Percentiles rank a stretch among this genome's conserved stretches.
phyloP scores from a whole-genome alignment of 2,329 filamentous ascomycete genomes.

The Coniochaeta hoffmannii region DNA sequence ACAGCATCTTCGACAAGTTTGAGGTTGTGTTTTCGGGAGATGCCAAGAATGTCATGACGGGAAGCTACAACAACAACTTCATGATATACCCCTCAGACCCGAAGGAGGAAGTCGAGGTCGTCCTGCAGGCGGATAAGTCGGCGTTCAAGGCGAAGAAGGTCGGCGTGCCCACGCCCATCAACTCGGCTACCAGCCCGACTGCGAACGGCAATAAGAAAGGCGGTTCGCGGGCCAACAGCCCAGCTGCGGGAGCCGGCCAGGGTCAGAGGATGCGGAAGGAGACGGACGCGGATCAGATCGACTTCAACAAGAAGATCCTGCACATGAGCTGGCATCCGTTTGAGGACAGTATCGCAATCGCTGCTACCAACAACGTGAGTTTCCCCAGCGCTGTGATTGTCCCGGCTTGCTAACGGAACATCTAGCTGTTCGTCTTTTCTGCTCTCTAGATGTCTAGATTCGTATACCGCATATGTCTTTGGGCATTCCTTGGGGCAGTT shows the following conservation, averaged over 20 bases:
- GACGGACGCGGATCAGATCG: conserved; percentile 97
- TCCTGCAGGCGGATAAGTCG: conserved; percentile 95
- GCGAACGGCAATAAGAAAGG: conserved; percentile 77
- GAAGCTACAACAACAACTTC: conserved; percentile 99
- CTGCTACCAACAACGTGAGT: conserved; percentile 97
- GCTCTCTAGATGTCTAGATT: conserved; percentile 17
- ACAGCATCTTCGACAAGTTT: conserved; percentile 99
- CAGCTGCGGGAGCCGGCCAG: conserved; percentile 67
- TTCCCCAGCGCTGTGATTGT: too few relatives aligned
- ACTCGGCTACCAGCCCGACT: conserved; percentile 66
- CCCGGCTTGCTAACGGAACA: conserved; percentile 12
- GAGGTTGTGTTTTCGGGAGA: conserved; percentile 98
- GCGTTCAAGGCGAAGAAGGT: conserved; percentile 99
- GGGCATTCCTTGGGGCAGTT: conserved; percentile 1
- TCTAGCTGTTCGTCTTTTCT: conserved; percentile 26
- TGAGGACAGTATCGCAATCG: conserved; percentile 98
- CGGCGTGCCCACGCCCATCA: conserved; percentile 94
- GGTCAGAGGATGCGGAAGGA: conserved; percentile 97
- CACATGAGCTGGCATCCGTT: conserved; percentile 99
- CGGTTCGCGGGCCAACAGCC: conserved; percentile 80
- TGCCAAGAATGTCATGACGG: conserved; percentile 98
- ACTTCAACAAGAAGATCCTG: conserved; percentile 99
- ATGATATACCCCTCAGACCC: conserved; percentile 99
- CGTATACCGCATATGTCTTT: background rate
- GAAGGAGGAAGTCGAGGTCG: conserved; percentile 93